A percentile compares a stretch with the other conserved stretches of the same genome.
phyloP scores from a whole-genome alignment of 2,329 filamentous ascomycete genomes.

The Xylaria digitata region DNA sequence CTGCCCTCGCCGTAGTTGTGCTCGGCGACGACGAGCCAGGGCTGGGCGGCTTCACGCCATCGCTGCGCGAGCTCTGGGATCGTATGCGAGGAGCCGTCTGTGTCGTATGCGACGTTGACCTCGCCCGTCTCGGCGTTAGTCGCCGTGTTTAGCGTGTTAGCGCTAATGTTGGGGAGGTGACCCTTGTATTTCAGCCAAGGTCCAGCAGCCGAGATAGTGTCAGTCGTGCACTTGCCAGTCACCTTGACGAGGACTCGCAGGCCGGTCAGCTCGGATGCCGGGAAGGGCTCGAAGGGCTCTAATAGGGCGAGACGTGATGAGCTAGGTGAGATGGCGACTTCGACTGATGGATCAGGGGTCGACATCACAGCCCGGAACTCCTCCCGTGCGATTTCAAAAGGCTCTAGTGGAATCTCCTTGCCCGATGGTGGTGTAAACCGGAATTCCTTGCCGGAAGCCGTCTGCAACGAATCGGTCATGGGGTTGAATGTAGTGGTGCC shows the following conservation, averaged over 20 bases:
- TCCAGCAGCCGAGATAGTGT: constrained; percentile 96
- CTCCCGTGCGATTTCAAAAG: constrained; percentile 79
- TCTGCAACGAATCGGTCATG: constrained; percentile 84
- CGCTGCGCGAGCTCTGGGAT: constrained; percentile 88
- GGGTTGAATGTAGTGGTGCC: constrained; percentile 97
- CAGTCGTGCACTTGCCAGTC: constrained; percentile 97
- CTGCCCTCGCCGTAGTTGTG: constrained; percentile 97
- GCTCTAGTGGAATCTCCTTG: constrained; percentile 67
- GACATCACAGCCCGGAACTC: constrained; percentile 76
- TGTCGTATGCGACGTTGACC: constrained; percentile 91
- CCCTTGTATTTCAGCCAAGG: constrained; percentile 99
- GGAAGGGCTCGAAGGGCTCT: constrained; percentile 90
- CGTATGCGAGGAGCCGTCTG: constrained; percentile 75
- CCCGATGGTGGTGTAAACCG: constrained; percentile 85
- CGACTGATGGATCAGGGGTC: constrained; percentile 74
- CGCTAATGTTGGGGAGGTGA: constrained; percentile 95
- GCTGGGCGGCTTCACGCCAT: constrained; percentile 80
- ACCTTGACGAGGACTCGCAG: constrained; percentile 95
- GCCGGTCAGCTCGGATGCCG: constrained; percentile 75
- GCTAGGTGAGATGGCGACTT: constrained; percentile 84
- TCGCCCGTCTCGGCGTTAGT: constrained; percentile 92
- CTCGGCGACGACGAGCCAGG: constrained; percentile 96
- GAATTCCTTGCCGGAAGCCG: constrained; percentile 84
- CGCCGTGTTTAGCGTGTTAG: constrained; percentile 96
- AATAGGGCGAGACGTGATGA: constrained; percentile 91